Conservation (phyloP, 2,329 filamentous ascomycete genomes). For the Xylaria multiplex region DNA sequence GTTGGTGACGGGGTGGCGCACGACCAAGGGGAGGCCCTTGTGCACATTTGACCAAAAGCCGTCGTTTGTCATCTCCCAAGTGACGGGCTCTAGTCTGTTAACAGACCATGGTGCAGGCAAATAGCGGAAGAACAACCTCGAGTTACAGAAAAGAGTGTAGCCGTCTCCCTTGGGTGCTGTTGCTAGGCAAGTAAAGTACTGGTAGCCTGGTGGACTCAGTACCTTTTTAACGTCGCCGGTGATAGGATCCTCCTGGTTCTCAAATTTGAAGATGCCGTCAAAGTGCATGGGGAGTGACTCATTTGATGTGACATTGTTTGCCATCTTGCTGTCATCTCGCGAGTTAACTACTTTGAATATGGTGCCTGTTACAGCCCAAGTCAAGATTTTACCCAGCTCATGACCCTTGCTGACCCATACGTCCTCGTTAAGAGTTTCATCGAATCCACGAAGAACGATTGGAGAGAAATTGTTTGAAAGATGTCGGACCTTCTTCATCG, state of each 20-base stretch:
- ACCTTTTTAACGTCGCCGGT: slow-evolving; percentile 18
- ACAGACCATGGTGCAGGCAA: slow-evolving; percentile 9
- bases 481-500: slow-evolving; percentile 21
- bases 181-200: slow-evolving; percentile 16
- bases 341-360: slow-evolving; percentile 20
- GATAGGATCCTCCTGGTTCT: neutral
- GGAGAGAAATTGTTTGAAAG: slow-evolving; percentile 27
- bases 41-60: slow-evolving; percentile 10
- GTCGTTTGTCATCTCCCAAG: slow-evolving; percentile 21
- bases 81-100: slow-evolving; percentile 12
- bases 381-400: slow-evolving; percentile 14
- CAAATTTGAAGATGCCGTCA: slow-evolving; percentile 22
- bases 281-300: slow-evolving; percentile 23
- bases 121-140: slow-evolving; percentile 20
- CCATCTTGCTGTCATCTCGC: slow-evolving; percentile 14
- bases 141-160: slow-evolving; percentile 27
- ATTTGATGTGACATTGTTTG: slow-evolving; percentile 16
- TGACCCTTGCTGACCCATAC: slow-evolving; percentile 16
- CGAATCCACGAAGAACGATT: slow-evolving; percentile 21
- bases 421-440: slow-evolving; percentile 16
- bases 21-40: slow-evolving; percentile 11
- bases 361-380: slow-evolving; percentile 14
- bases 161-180: slow-evolving; percentile 23
- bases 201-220: slow-evolving; percentile 16
- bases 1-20: slow-evolving; percentile 13